phyloP scores from a whole-genome alignment of 164 flowering plant genomes.

The Kingdonia uniflora region DNA sequence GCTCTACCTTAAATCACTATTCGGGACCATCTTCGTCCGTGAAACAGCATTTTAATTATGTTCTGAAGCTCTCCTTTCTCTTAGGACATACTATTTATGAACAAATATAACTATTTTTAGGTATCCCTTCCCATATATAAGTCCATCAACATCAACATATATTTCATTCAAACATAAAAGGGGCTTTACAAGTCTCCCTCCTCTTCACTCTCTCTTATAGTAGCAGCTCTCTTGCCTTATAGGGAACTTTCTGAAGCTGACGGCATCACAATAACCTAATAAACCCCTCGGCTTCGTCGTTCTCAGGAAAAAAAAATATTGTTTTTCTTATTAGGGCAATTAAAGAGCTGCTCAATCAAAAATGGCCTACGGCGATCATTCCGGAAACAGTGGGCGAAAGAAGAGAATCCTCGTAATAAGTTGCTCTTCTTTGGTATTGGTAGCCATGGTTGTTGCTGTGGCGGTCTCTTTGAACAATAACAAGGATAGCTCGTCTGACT shows the following conservation, averaged over 20 bases:
- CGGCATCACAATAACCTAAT: too few relatives aligned
- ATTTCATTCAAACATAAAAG: not conserved
- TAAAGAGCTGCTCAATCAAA: too few relatives aligned
- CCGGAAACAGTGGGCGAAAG: too few relatives aligned
- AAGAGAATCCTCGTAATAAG: slow-evolving; percentile 31
- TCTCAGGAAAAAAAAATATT: not conserved
- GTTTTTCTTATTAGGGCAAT: not conserved
- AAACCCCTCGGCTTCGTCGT: not conserved
- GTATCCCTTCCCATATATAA: slow-evolving; percentile 3
- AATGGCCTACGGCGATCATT: too few relatives aligned
- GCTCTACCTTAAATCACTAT: too few relatives aligned
- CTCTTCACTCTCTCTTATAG: not conserved
- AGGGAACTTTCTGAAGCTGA: slow-evolving; percentile 4
- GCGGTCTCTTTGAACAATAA: too few relatives aligned
- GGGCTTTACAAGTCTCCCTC: not conserved
- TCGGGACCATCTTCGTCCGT: too few relatives aligned
- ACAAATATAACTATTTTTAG: slow-evolving; percentile 8
- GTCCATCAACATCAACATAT: not conserved
- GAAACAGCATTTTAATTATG: too few relatives aligned
- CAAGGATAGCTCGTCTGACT: too few relatives aligned
- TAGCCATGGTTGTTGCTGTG: slow-evolving; percentile 54
- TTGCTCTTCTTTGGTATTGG: slow-evolving; percentile 31
- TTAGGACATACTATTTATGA: not conserved
- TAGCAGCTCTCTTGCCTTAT: slow-evolving; percentile 9
- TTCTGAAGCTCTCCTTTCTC: slow-evolving; percentile 8